A percentile compares a stretch with the other conserved stretches of the same genome.
Evolutionary conservation across 305 asterid genomes (phyloP).

Genomic region (Stenogyne calaminthoides): DNA sequence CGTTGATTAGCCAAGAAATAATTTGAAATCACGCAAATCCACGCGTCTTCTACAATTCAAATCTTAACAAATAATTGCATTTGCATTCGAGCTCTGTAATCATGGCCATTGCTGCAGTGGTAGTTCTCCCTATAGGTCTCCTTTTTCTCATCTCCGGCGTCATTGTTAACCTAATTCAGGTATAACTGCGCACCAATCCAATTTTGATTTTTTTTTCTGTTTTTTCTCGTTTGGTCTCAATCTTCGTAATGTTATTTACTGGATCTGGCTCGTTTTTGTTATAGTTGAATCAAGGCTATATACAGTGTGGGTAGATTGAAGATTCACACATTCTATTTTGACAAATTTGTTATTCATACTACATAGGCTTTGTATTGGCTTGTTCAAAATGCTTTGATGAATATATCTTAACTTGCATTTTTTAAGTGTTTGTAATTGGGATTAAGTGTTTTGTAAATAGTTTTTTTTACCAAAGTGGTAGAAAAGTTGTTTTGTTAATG

Average conservation of each 20-base stretch:
- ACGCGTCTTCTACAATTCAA: background rate
- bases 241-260: background rate
- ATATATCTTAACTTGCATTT: background rate
- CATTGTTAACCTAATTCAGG: slow-evolving; percentile 75
- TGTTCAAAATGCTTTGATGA: background rate
- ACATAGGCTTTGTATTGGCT: no score
- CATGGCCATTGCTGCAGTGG: slow-evolving; percentile 78
- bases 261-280: slow-evolving; percentile 7
- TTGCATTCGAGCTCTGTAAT: slow-evolving; percentile 38
- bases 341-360: background rate
- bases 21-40: background rate
- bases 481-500: background rate
- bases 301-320: background rate
- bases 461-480: background rate
- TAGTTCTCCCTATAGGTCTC: slow-evolving; percentile 73
- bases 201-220: background rate
- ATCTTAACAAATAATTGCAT: background rate
- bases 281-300: background rate
- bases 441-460: background rate
- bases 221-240: background rate
- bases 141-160: slow-evolving; percentile 74
- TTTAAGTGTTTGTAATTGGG: background rate
- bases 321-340: background rate
- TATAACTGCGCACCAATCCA: slow-evolving; percentile 7
- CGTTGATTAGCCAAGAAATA: background rate